Evolutionary conservation across 2,329 filamentous ascomycete genomes (phyloP).

Genomic region (Knufia petricola): DNA sequence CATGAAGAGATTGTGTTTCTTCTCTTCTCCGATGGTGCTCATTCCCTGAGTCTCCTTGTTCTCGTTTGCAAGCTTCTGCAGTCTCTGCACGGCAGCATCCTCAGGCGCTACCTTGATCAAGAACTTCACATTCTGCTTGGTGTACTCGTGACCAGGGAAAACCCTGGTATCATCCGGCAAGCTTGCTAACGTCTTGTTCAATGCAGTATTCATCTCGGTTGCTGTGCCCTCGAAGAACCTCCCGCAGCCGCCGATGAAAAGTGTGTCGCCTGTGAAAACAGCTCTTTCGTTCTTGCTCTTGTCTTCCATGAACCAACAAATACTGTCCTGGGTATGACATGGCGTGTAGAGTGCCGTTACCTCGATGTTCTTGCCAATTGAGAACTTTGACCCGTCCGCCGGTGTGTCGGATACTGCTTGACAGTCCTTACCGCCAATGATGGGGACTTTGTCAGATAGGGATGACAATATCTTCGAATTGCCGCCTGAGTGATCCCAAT

Average conservation of each 20-base stretch:
- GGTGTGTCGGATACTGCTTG: slow-evolving; percentile 70
- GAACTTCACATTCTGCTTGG: slow-evolving; percentile 92
- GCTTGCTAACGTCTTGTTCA: slow-evolving; percentile 73
- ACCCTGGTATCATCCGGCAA: slow-evolving; percentile 87
- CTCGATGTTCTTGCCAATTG: slow-evolving; percentile 66
- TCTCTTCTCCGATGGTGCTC: slow-evolving; percentile 95
- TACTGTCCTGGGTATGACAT: slow-evolving; percentile 96
- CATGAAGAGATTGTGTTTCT: slow-evolving; percentile 95
- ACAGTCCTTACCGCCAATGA: slow-evolving; percentile 85
- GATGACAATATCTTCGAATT: slow-evolving; percentile 64
- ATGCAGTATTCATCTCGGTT: slow-evolving; percentile 74
- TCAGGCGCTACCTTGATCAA: slow-evolving; percentile 26
- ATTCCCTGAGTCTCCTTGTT: slow-evolving; percentile 88
- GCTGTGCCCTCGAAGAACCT: slow-evolving; percentile 91
- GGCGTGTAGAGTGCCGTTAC: slow-evolving; percentile 89
- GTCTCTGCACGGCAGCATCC: slow-evolving; percentile 59
- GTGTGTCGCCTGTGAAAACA: slow-evolving; percentile 91
- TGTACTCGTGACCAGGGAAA: slow-evolving; percentile 95
- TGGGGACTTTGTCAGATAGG: slow-evolving; percentile 49
- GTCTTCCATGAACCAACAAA: slow-evolving; percentile 89
- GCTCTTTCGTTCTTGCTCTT: slow-evolving; percentile 47
- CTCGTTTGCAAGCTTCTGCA: slow-evolving; percentile 64
- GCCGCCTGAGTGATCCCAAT: slow-evolving; percentile 89
- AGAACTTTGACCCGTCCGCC: slow-evolving; percentile 64
- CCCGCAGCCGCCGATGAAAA: slow-evolving; percentile 92